Base-by-base conservation (phyloP, 1,284 basidiomycete genomes). In the Irpex sp. region DNA sequence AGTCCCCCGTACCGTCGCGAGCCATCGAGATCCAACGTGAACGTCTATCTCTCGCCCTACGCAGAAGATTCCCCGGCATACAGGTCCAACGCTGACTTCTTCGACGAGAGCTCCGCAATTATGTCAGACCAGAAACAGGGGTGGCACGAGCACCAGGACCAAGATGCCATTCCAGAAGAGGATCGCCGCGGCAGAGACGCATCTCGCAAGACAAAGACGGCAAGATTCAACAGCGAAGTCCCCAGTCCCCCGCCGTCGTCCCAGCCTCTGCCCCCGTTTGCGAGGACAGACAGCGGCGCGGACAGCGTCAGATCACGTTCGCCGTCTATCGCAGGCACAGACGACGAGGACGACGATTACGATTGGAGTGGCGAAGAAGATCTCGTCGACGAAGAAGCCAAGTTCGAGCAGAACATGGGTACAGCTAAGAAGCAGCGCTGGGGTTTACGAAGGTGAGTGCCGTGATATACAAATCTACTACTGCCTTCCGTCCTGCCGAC, bases 281-380 rank as follows among this genome's bases (percentile, higher is more conserved):
- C 56, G 36, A 53, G 65, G 59, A 66, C 61, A 65, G 61, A 52
- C 59, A 63, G 71, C n/a, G 67, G 62, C 64, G 23, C 73, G 57
- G 71, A 78, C 58, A 51, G 53, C 51, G 16, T 28, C 65, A 33
- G 63, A 67, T 80, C 81, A 16, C 75, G 77, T 18, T 68, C 75
- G 12, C 74, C 82, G 19, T 84, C 84, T 1, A 71, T 81, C 19
- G 79, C 77, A 12, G 80, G 76, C 42, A 84, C 81, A 4, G 86
- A 88, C 55, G 86, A 88, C 35, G 86, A 85, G 4, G 73, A 76
- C 28, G 75, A 76, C 1, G 74, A 79, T 9, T 89, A 85, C 62
- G 84, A 90, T 69, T 90, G 88, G 88, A 86, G 84, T 56, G 85
- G 78, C 14, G 89, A 91, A 61, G 88, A 89, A 59, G 87, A 90